Conservation (phyloP, 1,284 basidiomycete genomes). For the Golubevia sp. region DNA sequence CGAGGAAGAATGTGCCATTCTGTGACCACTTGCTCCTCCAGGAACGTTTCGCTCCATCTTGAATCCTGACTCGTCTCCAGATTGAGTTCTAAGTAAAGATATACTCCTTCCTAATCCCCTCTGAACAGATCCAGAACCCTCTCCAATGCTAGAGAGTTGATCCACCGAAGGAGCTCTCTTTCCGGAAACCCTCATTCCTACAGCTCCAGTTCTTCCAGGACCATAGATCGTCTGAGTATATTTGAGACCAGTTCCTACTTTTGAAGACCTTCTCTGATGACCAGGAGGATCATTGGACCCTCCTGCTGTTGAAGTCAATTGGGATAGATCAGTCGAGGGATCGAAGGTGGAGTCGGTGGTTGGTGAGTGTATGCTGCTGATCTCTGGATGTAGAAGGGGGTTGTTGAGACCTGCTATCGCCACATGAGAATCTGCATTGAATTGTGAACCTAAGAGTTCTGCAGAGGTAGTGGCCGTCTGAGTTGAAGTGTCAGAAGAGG, state of each 20-base stretch:
- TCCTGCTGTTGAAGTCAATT: neutral
- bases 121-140: no score
- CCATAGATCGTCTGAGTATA: conserved; percentile 50
- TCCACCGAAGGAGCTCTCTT: conserved; percentile 4
- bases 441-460: neutral
- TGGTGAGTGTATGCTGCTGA: conserved; percentile 33
- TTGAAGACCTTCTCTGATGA: neutral
- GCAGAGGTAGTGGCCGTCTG: neutral
- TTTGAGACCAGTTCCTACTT: conserved; percentile 13
- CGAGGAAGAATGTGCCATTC: no score
- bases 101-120: no score
- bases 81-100: no score
- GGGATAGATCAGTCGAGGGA: neutral
- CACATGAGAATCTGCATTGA: conserved; percentile 29
- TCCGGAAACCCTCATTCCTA: conserved; percentile 38
- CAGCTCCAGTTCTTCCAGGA: conserved; percentile 28
- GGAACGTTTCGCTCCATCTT: no score
- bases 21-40: no score
- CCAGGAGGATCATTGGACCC: neutral
- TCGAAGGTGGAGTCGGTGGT: neutral
- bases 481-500: conserved; percentile 1
- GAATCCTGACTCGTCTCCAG: no score
- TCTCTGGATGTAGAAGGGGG: conserved; percentile 26
- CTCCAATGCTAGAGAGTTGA: neutral
- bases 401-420: conserved; percentile 28